Base-by-base conservation (phyloP, 352 stramenopile species). In the Pythium sp. region DNA sequence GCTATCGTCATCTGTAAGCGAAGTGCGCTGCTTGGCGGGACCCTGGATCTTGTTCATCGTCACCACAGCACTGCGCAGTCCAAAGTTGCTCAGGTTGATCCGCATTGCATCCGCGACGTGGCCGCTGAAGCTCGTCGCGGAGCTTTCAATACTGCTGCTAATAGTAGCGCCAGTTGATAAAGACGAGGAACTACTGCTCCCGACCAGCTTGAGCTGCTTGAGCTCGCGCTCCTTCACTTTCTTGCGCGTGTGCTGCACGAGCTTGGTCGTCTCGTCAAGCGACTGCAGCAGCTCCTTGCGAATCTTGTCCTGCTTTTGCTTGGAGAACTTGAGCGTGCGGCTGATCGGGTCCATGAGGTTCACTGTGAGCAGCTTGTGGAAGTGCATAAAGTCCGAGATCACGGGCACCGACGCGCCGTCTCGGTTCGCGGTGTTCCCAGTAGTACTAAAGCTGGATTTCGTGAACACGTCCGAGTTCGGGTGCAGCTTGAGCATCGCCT, bases 291-390 rank as follows among this genome's bases (percentile, higher is more conserved):
- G 41, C 60, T 87, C 81, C 12, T 79, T 74, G 61, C 69, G 71
- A 47, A 87, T 83, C 1, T 74, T 75, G 34, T 77, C 70, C 56
- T 82, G 79, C 26, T 84, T 83, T 30, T 82, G 70, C 65, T 71
- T 73, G 2, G 81, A 84, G 57, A 85, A 84, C 38, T 77, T 74
- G 38, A 90, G 78, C 14, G 79, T 88, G 15, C 81, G 74, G 15
- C 74, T 64, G 58, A 89, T 87, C 32, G 79, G 79, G 41, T 90
- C 77, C 0, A 71, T 65, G 12, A 88, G 62, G 53, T 79, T 88
- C 30, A 75, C 68, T 9, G 70, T 78, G 43, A 82, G 64, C 36
- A 82, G 56, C 7, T 63, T 74, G 47, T 90, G 81, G 28, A 71
- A 78, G 26, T 74, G 49, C 41, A 75, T 62, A 2, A 83, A 56